Evolutionary conservation across 2,329 filamentous ascomycete genomes (phyloP).

Genomic region (Fusarium sp.): DNA sequence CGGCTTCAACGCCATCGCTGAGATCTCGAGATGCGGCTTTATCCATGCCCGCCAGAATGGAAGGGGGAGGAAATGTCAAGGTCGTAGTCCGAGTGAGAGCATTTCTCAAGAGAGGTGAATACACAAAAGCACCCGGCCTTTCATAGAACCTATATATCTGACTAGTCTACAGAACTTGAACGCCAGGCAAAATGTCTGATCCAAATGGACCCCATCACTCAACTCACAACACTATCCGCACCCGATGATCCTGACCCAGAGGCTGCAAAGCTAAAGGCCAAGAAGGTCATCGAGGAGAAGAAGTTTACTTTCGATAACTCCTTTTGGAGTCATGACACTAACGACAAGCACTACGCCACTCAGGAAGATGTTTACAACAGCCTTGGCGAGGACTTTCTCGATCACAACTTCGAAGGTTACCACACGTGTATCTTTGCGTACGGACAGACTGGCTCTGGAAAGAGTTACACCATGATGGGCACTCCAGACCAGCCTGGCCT

Average conservation of each 20-base stretch:
- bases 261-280: conserved; percentile 68
- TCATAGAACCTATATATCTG: background rate
- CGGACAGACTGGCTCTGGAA: conserved; percentile 95
- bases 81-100: conserved; percentile 84
- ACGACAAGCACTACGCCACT: conserved; percentile 85
- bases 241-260: conserved; percentile 66
- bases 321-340: conserved; percentile 91
- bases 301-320: conserved; percentile 96
- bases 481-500: conserved; percentile 84
- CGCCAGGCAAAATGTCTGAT: conserved; percentile 86
- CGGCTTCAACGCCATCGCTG: conserved; percentile 81
- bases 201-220: conserved; percentile 86
- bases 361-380: conserved; percentile 95
- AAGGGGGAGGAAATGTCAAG: conserved; percentile 78
- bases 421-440: conserved; percentile 99
- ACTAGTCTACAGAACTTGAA: conserved; percentile 73
- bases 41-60: conserved; percentile 64
- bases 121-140: conserved; percentile 32
- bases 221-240: conserved; percentile 82
- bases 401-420: conserved; percentile 99
- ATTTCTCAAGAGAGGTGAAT: conserved; percentile 77
- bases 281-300: conserved; percentile 86
- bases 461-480: conserved; percentile 99
- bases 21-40: conserved; percentile 76
- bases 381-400: conserved; percentile 94